phyloP scores from a whole-genome alignment of 495 filamentous ascomycete genomes.

The Aspergillus mulundensis region DNA sequence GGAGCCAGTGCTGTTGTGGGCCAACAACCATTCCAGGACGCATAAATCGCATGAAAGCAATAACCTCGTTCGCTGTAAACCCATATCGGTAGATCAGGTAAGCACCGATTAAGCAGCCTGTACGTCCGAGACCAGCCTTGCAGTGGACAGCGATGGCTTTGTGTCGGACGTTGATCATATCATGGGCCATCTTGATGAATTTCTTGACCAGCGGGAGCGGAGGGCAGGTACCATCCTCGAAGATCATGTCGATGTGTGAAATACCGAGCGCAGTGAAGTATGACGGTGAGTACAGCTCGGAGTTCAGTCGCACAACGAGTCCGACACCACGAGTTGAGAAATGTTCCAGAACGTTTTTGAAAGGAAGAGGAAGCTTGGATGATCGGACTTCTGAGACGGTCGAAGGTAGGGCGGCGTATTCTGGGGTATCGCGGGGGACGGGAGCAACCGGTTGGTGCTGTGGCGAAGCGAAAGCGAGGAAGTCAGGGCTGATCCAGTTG shows the following conservation, averaged over 20 bases:
- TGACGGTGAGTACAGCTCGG: constrained; percentile 87
- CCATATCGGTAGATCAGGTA: constrained; percentile 97
- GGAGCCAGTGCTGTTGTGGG: constrained; percentile 99
- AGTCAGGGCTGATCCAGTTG: constrained; percentile 96
- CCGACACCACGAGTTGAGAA: constrained; percentile 84
- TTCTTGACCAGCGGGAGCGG: constrained; percentile 77
- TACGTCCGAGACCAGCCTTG: constrained; percentile 95
- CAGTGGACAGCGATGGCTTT: constrained; percentile 95
- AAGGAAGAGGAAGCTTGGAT: constrained; percentile 66
- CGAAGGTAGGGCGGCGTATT: constrained; percentile 67
- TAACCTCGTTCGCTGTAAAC: constrained; percentile 98
- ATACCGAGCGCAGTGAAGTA: constrained; percentile 96
- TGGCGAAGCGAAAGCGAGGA: constrained; percentile 94
- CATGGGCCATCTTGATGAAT: constrained; percentile 92
- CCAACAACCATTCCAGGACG: constrained; percentile 98
- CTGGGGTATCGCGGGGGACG: constrained; percentile 64
- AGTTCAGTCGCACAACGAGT: constrained; percentile 92
- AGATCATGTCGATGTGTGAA: constrained; percentile 97
- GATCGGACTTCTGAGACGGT: constrained; percentile 61
- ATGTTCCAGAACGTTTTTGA: constrained; percentile 92
- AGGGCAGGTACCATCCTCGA: constrained; percentile 96
- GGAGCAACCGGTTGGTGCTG: constrained; percentile 72
- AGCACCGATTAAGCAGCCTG: constrained; percentile 92
- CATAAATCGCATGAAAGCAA: constrained; percentile 99
- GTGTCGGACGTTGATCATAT: constrained; percentile 83